Conservation (phyloP, 192 early-diverging fungal species). For the Rhizophagus prolifer region DNA sequence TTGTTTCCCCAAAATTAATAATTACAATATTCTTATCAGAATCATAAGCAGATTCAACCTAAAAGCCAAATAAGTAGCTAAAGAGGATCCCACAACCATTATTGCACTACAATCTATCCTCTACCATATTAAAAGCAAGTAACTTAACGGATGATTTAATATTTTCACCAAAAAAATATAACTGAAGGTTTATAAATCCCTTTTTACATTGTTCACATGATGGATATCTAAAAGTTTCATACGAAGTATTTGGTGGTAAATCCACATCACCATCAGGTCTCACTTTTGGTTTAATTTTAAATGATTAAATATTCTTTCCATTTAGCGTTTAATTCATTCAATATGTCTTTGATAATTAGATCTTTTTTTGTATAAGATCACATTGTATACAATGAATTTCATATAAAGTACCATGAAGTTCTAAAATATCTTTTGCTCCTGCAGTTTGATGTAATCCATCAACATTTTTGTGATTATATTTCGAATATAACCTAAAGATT, state of each 20-base stretch:
- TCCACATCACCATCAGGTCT: slow-evolving; percentile 88
- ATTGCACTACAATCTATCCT: slow-evolving; percentile 59
- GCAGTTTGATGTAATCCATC: slow-evolving; percentile 75
- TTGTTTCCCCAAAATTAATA: slow-evolving; percentile 77
- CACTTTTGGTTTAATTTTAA: slow-evolving; percentile 49
- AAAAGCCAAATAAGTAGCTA: slow-evolving; percentile 82
- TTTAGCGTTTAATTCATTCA: slow-evolving; percentile 69
- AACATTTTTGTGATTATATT: slow-evolving; percentile 89
- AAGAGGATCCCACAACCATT: slow-evolving; percentile 77
- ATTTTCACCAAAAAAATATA: slow-evolving; percentile 91
- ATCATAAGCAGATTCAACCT: slow-evolving; percentile 67
- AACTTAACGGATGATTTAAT: slow-evolving; percentile 57
- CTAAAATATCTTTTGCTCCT: slow-evolving; percentile 61
- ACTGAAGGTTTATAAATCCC: slow-evolving; percentile 75
- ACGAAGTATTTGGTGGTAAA: slow-evolving; percentile 51
- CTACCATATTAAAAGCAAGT: slow-evolving; percentile 56
- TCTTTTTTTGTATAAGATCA: slow-evolving; percentile 50
- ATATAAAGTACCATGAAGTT: slow-evolving; percentile 83
- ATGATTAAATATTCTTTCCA: slow-evolving; percentile 49
- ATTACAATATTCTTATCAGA: slow-evolving; percentile 61
- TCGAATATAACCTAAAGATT: slow-evolving; percentile 43
- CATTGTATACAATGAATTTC: slow-evolving; percentile 75
- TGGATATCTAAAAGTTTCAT: slow-evolving; percentile 71
- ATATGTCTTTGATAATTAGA: slow-evolving; percentile 60
- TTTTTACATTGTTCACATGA: slow-evolving; percentile 61